Evolutionary conservation across 1,284 basidiomycete genomes (phyloP).

Genomic region (Trichosporon sp.): DNA sequence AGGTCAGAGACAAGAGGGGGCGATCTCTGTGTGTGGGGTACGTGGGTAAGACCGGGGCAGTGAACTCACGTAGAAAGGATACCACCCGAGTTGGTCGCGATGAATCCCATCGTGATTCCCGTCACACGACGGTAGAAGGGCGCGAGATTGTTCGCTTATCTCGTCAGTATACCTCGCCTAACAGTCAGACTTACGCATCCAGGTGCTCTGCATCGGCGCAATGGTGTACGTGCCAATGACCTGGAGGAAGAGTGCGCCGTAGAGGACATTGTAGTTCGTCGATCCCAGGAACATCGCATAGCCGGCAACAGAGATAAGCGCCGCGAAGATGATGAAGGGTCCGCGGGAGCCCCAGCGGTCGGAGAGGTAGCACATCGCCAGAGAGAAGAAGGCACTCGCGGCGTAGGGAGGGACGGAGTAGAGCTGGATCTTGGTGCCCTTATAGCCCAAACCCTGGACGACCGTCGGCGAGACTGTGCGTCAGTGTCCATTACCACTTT

Average conservation of each 20-base stretch:
- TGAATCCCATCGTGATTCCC: slow-evolving; percentile 63
- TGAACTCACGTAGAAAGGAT: slow-evolving; percentile 60
- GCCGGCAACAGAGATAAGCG: slow-evolving; percentile 39
- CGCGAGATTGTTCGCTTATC: slow-evolving; percentile 62
- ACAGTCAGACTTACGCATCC: slow-evolving; percentile 37
- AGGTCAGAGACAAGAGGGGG: not conserved
- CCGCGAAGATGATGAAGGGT: slow-evolving; percentile 44
- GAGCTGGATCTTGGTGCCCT: slow-evolving; percentile 45
- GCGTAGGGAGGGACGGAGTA: slow-evolving; percentile 63
- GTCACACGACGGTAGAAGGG: slow-evolving; percentile 64
- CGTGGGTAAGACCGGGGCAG: not conserved
- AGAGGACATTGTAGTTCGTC: slow-evolving; percentile 40
- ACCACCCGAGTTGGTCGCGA: slow-evolving; percentile 64
- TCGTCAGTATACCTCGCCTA: not conserved
- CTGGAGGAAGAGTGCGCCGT: slow-evolving; percentile 50
- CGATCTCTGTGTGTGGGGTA: not conserved
- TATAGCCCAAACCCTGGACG: slow-evolving; percentile 62
- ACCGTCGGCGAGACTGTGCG: slow-evolving; percentile 45
- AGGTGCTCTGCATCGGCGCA: slow-evolving; percentile 42
- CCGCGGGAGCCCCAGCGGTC: slow-evolving; percentile 63
- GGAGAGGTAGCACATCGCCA: slow-evolving; percentile 61
- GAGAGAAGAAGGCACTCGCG: slow-evolving; percentile 60
- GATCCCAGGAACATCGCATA: slow-evolving; percentile 49
- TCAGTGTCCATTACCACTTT: not conserved
- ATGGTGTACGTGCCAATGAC: slow-evolving; percentile 50